Base-by-base conservation (phyloP, 2,329 filamentous ascomycete species). In the Coniochaeta sp. region DNA sequence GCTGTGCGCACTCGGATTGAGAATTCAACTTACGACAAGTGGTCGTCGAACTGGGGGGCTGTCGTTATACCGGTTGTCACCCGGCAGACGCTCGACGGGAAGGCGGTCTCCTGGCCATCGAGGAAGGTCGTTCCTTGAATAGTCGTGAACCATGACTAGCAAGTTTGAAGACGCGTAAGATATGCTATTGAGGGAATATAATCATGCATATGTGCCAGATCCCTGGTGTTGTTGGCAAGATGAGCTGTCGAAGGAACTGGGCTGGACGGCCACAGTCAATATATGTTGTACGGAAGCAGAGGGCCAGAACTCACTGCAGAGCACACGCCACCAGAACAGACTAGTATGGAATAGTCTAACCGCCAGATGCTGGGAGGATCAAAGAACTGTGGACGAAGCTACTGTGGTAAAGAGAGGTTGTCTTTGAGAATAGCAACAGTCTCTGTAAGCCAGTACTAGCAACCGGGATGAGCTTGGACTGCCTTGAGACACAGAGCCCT, bases 91-190 rank as follows among this genome's bases (percentile, higher is more conserved):
- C 11, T 70, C 68, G 36, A 62, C 60, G 24, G 64, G 62, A 59
- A 67, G 64, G 40, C 69, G 66, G 34, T 64, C 59, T 75, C 74
- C 69, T 62, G 70, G 68, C 31, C 72, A 72, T 57, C 71, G 70
- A 57, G 77, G 70, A 66, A 73, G 74, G 24, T 70, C 63, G 33
- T 76, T 74, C 70, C 76, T 72, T 54, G 71, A 61, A 67, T 70
- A 74, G 61, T 76, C 70, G 64, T 73, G 75, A 57, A 77, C 77
- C 77, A 79, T 79, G 56, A 61, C 34, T 40, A 38, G 31, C 54
- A 57, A 11, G 11, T 17, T 28, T 26, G 24, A 22, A 36, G 54
- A 57, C 54, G 54, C 38, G 54, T 38, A 57, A 38, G 33, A 57
- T 57, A 36, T 57, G 54, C 26, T 57, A 22, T 57, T 38, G 31